A percentile compares a stretch with the other conserved stretches of the same genome.
Evolutionary conservation across 148 eudicot genomes (phyloP).

Genomic region (Nepenthes mirabilis): DNA sequence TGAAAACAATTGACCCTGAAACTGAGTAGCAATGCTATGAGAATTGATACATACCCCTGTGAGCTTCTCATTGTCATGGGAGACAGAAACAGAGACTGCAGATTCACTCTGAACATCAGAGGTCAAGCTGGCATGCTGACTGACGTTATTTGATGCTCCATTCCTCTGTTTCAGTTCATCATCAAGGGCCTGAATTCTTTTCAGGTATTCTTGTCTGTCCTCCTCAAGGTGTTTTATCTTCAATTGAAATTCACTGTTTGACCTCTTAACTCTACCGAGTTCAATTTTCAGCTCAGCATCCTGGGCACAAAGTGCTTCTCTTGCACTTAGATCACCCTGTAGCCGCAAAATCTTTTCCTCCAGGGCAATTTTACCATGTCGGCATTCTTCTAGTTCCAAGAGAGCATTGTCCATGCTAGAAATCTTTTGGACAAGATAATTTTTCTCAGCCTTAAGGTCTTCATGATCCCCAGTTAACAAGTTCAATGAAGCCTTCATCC

Average conservation of each 20-base stretch:
- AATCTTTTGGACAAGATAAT: constrained; percentile 32
- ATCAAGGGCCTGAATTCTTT: constrained; percentile 31
- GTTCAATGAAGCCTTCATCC: constrained; percentile 35
- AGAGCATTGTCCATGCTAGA: constrained; percentile 29
- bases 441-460: constrained; percentile 45
- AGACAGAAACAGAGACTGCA: constrained; percentile 1
- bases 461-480: constrained; percentile 31
- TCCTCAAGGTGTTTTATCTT: constrained; percentile 49
- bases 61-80: constrained; percentile 8
- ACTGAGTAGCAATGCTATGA: not conserved
- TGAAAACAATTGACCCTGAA: not conserved
- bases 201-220: constrained; percentile 38
- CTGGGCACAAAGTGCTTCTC: constrained; percentile 34
- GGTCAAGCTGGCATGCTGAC: constrained; percentile 5
- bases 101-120: constrained; percentile 13
- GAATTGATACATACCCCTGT: constrained; percentile 18
- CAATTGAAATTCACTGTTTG: constrained; percentile 38
- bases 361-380: constrained; percentile 21
- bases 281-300: constrained; percentile 56
- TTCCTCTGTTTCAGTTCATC: constrained; percentile 25
- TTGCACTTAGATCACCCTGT: constrained; percentile 47
- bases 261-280: constrained; percentile 35
- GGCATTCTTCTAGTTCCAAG: constrained; percentile 59
- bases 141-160: constrained; percentile 14
- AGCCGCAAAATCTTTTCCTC: constrained; percentile 53